Percentiles rank a stretch among this genome's conserved stretches.
phyloP scores from a whole-genome alignment of 306 rosid genomes.

The Dalbergia cultrata region DNA sequence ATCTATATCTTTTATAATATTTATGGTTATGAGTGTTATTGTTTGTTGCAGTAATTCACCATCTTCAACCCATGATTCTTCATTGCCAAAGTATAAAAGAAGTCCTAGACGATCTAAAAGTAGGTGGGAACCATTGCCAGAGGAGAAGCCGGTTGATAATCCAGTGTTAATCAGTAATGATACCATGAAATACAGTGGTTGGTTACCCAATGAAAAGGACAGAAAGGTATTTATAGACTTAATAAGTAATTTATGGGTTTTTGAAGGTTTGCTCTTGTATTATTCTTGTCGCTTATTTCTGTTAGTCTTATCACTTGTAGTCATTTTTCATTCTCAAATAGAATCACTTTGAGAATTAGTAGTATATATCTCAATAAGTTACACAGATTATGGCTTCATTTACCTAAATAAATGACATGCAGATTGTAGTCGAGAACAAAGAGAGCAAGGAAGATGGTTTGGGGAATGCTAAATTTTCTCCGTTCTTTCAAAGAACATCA shows the following conservation, averaged over 20 bases:
- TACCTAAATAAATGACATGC: constrained; percentile 41
- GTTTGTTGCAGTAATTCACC: constrained; percentile 60
- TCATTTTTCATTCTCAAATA: constrained; percentile 12
- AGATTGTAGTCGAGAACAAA: constrained; percentile 66
- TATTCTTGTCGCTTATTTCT: background rate
- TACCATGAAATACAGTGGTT: constrained; percentile 62
- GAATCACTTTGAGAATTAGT: constrained; percentile 29
- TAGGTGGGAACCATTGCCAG: constrained; percentile 97
- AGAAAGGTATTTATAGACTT: constrained; percentile 68
- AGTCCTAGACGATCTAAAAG: constrained; percentile 92
- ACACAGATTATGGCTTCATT: constrained; percentile 24
- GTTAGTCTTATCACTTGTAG: background rate
- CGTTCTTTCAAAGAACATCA: constrained; percentile 65
- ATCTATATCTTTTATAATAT: background rate
- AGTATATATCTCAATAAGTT: background rate
- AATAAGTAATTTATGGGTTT: constrained; percentile 24
- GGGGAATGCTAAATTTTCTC: constrained; percentile 61
- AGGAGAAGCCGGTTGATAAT: constrained; percentile 73
- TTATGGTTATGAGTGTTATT: constrained; percentile 27
- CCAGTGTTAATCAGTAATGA: constrained; percentile 54
- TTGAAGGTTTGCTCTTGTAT: constrained; percentile 31
- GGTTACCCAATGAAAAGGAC: constrained; percentile 72
- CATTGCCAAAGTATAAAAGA: constrained; percentile 69
- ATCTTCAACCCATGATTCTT: constrained; percentile 54
- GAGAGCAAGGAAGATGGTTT: constrained; percentile 64